phyloP scores from a whole-genome alignment of 139 green algal species.

The Asterochloris sp. region DNA sequence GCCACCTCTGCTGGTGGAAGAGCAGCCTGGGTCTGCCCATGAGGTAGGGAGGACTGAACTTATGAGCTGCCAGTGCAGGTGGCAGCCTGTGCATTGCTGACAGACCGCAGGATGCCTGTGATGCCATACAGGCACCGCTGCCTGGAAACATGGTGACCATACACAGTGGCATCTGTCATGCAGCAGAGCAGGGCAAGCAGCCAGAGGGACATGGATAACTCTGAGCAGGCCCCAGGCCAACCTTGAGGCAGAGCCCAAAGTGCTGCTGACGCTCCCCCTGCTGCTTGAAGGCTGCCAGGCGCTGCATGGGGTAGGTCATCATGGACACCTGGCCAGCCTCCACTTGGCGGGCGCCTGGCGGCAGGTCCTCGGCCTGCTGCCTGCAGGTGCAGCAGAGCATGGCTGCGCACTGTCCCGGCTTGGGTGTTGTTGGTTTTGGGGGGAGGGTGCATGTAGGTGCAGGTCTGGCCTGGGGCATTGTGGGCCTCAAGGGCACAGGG shows the following conservation, averaged over 20 bases:
- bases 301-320: constrained; percentile 50
- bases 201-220: neutral
- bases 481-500: too few species aligned
- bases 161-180: neutral
- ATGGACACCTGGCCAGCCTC: constrained; percentile 51
- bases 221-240: neutral
- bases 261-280: neutral
- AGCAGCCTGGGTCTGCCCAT: too few species aligned
- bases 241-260: constrained; percentile 38
- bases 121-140: too few species aligned
- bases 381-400: constrained; percentile 9
- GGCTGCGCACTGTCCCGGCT: too few species aligned
- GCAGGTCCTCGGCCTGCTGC: constrained; percentile 3
- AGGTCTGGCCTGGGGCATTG: too few species aligned
- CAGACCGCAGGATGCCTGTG: neutral
- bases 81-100: neutral
- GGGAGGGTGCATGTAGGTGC: too few species aligned
- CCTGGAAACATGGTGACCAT: neutral
- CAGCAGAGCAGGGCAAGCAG: neutral
- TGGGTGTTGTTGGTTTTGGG: too few species aligned
- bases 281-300: constrained; percentile 15
- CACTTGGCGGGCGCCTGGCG: constrained; percentile 19
- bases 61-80: neutral
- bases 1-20: neutral
- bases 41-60: too few species aligned